Percentiles rank a stretch among this genome's conserved stretches.
Evolutionary conservation across 2,329 filamentous ascomycete species (phyloP).

Genomic region (Penicillium brasilianum): DNA sequence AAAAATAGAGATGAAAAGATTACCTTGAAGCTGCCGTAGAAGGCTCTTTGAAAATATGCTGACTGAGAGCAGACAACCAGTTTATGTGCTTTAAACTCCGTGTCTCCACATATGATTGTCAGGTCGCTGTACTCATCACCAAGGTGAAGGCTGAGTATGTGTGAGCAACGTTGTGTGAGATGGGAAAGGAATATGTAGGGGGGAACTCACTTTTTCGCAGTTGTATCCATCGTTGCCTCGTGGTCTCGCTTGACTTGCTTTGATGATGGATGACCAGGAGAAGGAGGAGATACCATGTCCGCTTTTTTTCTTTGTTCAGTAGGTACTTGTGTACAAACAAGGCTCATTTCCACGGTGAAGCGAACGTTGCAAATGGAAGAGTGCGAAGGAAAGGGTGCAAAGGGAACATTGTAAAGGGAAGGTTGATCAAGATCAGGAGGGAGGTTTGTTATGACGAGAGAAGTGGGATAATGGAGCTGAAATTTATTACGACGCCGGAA

Average conservation of each 20-base stretch:
- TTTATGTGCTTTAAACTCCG: neutral
- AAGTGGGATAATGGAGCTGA: neutral
- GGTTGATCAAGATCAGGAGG: no score
- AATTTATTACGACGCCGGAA: no score
- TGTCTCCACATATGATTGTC: neutral
- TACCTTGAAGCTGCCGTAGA: neutral
- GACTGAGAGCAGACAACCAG: slow-evolving; percentile 1
- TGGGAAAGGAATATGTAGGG: neutral
- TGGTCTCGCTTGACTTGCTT: neutral
- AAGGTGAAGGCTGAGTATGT: neutral
- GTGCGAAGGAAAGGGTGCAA: no score
- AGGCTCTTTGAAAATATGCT: neutral
- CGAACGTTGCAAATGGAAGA: no score
- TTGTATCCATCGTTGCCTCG: neutral
- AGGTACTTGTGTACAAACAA: no score
- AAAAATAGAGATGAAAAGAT: neutral
- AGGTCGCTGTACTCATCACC: neutral
- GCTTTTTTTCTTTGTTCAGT: neutral
- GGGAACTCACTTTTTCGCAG: neutral
- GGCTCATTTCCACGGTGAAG: no score
- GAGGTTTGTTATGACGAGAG: neutral
- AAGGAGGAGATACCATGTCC: neutral
- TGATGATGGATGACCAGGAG: neutral
- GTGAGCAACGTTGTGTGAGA: neutral
- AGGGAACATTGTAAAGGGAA: no score